Evolutionary conservation across 2,329 filamentous ascomycete genomes (phyloP).

Genomic region (Fusarium mundagurra): DNA sequence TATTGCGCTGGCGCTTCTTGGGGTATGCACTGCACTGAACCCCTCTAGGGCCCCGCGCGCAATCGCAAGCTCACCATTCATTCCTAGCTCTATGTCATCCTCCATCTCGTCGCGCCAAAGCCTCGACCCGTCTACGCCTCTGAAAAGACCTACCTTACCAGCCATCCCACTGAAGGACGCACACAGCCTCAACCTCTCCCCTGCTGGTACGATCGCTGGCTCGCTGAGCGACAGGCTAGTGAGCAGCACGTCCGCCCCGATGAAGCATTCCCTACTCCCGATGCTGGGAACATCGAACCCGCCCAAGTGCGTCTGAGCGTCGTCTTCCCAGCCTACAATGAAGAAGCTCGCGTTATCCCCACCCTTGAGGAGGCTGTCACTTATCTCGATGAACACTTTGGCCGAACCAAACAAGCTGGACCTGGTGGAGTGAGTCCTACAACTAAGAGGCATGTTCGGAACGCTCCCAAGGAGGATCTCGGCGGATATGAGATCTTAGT

Average conservation of each 20-base stretch:
- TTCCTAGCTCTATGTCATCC: conserved; percentile 66
- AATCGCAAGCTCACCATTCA: conserved; percentile 18
- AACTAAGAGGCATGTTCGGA: conserved; percentile 49
- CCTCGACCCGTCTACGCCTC: conserved; percentile 78
- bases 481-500: conserved; percentile 91
- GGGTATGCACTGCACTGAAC: conserved; percentile 46
- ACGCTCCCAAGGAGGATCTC: conserved; percentile 38
- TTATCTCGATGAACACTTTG: conserved; percentile 83
- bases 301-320: conserved; percentile 88
- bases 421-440: conserved; percentile 36
- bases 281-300: conserved; percentile 72
- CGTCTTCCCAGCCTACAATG: conserved; percentile 95
- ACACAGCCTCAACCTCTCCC: conserved; percentile 66
- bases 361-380: conserved; percentile 92
- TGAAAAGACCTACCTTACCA: conserved; percentile 87
- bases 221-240: conserved; percentile 66
- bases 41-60: not conserved
- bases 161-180: conserved; percentile 64
- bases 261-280: conserved; percentile 53
- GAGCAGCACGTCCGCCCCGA: conserved; percentile 50
- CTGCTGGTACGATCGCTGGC: conserved; percentile 87
- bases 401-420: conserved; percentile 53
- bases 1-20: conserved; percentile 48
- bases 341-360: conserved; percentile 81
- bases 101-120: conserved; percentile 81